phyloP scores from a whole-genome alignment of 768 basidiomycete species.

The Gloeopeniophorella convolvens region DNA sequence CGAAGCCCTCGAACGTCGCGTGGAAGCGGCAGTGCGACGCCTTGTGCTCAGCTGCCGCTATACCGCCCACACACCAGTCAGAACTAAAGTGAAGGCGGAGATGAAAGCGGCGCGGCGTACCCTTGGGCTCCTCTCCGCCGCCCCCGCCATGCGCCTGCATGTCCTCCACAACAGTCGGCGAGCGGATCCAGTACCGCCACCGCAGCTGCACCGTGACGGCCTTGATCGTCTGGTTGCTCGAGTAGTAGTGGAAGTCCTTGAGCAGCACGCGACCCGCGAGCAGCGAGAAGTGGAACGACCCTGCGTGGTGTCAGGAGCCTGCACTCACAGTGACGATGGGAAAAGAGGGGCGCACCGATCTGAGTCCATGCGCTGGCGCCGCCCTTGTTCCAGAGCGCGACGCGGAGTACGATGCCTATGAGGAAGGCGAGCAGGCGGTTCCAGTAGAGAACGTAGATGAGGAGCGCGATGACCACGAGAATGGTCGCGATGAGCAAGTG shows the following conservation, averaged over 20 bases:
- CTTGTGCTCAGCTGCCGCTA: slow-evolving; percentile 25
- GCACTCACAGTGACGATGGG: background rate
- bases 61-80: slow-evolving; percentile 29
- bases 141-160: slow-evolving; percentile 40
- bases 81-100: background rate
- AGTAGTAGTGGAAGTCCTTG: slow-evolving; percentile 85
- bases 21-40: slow-evolving; percentile 71
- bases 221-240: slow-evolving; percentile 84
- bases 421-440: slow-evolving; percentile 74
- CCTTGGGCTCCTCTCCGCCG: slow-evolving; percentile 39
- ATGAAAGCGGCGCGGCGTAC: slow-evolving; percentile 32
- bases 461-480: slow-evolving; percentile 44
- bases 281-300: slow-evolving; percentile 87
- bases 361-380: slow-evolving; percentile 78
- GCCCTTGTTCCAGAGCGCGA: slow-evolving; percentile 72
- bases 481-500: slow-evolving; percentile 61
- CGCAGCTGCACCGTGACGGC: slow-evolving; percentile 80
- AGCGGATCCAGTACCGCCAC: slow-evolving; percentile 93
- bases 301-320: slow-evolving; percentile 32
- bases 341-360: slow-evolving; percentile 46
- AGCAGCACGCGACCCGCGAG: slow-evolving; percentile 82
- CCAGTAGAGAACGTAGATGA: slow-evolving; percentile 87
- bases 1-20: slow-evolving; percentile 74
- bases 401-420: slow-evolving; percentile 57
- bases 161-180: slow-evolving; percentile 71